Percentiles rank a stretch among this genome's conserved stretches.
These are phyloP conservation scores for Annulohypoxylon truncatum DNA, from an alignment of 2,329 filamentous ascomycete species.

Conservation along the genomic window DNA sequence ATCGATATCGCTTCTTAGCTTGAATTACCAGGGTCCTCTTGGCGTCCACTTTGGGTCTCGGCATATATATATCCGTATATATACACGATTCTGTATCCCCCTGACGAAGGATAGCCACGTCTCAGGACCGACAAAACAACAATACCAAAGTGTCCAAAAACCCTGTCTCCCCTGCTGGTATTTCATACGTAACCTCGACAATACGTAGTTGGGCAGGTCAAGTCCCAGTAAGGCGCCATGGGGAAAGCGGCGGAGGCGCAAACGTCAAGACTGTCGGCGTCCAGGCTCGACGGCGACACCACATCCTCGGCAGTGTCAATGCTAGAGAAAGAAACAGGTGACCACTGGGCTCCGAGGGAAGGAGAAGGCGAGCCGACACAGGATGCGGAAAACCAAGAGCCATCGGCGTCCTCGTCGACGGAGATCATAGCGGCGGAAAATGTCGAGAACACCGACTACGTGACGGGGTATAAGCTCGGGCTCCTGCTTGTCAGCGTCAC, in stretches of 20 bases:
- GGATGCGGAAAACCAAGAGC: conserved; percentile 1
- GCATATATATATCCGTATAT: neutral
- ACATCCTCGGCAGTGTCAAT: conserved; percentile 17
- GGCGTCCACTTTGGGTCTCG: neutral
- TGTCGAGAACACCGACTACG: conserved; percentile 42
- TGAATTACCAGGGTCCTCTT: conserved; percentile 3
- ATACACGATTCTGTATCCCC: neutral
- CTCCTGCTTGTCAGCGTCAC: conserved; percentile 52
- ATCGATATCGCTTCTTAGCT: conserved; percentile 7
- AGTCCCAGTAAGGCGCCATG: conserved; percentile 8
- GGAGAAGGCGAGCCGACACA: neutral
- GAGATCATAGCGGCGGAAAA: conserved; percentile 24
- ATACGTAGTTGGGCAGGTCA: neutral
- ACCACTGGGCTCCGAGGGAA: neutral
- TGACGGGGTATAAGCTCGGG: conserved; percentile 44
- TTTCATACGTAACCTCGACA: neutral
- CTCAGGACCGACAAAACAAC: neutral
- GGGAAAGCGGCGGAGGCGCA: conserved; percentile 12
- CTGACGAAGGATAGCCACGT: neutral
- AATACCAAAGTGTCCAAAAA: neutral
- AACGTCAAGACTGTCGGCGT: neutral
- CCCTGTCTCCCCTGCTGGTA: neutral
- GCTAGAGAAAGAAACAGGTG: conserved; percentile 24
- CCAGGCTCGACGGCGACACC: conserved; percentile 13
- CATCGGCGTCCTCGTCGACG: neutral